Evolutionary conservation across 441 rosid species (phyloP).

Genomic region (Pelargonium fulgidum): DNA sequence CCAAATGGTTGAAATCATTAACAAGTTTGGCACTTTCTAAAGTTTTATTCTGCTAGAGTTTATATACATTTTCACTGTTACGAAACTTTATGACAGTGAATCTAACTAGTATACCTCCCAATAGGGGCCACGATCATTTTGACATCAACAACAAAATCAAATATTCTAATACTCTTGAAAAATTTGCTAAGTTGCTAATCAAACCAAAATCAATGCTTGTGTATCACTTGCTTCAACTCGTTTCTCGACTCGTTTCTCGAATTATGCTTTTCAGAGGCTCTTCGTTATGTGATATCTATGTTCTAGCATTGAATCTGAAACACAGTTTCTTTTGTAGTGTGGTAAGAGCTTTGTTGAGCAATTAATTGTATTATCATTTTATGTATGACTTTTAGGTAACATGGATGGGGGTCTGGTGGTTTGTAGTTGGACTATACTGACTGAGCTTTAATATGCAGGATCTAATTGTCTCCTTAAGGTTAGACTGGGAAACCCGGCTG

Average conservation of each 20-base stretch:
- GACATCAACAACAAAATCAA: not conserved
- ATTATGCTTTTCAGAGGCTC: too few species aligned
- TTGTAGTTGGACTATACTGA: too few species aligned
- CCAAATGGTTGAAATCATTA: not conserved
- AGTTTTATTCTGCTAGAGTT: not conserved
- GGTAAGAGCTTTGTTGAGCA: not conserved
- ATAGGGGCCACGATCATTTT: not conserved
- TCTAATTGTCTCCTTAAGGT: conserved; percentile 35
- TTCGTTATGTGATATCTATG: too few species aligned
- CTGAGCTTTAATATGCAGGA: conserved; percentile 31
- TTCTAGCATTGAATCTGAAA: not conserved
- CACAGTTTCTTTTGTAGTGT: not conserved
- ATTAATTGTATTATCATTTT: too few species aligned
- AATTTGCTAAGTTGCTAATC: not conserved
- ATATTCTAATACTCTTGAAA: not conserved
- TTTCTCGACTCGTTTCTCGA: too few species aligned
- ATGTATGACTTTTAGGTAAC: too few species aligned
- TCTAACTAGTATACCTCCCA: not conserved
- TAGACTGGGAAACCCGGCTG: conserved; percentile 75
- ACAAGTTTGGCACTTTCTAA: not conserved
- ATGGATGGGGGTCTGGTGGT: too few species aligned
- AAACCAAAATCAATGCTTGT: not conserved
- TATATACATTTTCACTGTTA: not conserved
- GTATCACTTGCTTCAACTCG: not conserved
- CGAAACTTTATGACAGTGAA: not conserved